These are phyloP conservation scores for Astraeus odoratus DNA, from an alignment of 768 basidiomycete genomes.

Conservation along the genomic window DNA sequence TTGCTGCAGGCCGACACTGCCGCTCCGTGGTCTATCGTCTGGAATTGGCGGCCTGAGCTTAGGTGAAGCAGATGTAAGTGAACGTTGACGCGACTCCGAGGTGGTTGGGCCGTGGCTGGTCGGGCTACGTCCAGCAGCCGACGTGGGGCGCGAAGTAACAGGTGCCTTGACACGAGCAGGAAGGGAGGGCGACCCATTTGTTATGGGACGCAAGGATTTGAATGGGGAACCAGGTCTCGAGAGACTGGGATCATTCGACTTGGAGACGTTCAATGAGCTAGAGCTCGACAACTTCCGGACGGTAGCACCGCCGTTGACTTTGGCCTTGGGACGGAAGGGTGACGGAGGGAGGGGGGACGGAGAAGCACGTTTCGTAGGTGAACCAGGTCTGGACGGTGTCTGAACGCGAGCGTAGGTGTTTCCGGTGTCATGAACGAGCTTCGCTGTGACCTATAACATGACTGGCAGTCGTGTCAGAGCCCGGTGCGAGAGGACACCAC, in stretches of 20 bases:
- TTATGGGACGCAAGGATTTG: slow-evolving; percentile 30
- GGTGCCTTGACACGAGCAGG: slow-evolving; percentile 21
- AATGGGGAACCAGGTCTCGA: slow-evolving; percentile 35
- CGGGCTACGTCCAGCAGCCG: slow-evolving; percentile 9
- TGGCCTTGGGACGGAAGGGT: slow-evolving; percentile 46
- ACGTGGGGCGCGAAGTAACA: slow-evolving; percentile 24
- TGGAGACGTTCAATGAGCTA: slow-evolving; percentile 12
- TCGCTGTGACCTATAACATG: slow-evolving; percentile 44
- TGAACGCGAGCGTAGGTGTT: slow-evolving; percentile 25
- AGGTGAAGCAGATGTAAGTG: slow-evolving; percentile 18
- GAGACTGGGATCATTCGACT: slow-evolving; percentile 26
- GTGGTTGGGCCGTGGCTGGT: slow-evolving; percentile 6
- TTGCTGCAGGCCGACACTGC: slow-evolving; percentile 22
- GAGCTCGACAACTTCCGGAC: slow-evolving; percentile 21
- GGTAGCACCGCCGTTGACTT: slow-evolving; percentile 52
- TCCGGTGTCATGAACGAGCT: slow-evolving; percentile 35
- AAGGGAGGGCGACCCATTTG: slow-evolving; percentile 24
- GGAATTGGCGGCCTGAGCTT: slow-evolving; percentile 22
- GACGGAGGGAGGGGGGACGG: slow-evolving; percentile 21
- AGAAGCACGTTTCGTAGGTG: slow-evolving; percentile 37
- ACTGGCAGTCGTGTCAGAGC: slow-evolving; percentile 8
- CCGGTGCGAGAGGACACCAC: slow-evolving; percentile 8
- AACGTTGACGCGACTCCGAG: slow-evolving; percentile 26
- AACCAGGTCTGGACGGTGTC: slow-evolving; percentile 39
- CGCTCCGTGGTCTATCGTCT: slow-evolving; percentile 28